A percentile compares a stretch with the other conserved stretches of the same genome.
phyloP scores from a whole-genome alignment of 2,329 filamentous ascomycete species.

The Talaromyces islandicus region DNA sequence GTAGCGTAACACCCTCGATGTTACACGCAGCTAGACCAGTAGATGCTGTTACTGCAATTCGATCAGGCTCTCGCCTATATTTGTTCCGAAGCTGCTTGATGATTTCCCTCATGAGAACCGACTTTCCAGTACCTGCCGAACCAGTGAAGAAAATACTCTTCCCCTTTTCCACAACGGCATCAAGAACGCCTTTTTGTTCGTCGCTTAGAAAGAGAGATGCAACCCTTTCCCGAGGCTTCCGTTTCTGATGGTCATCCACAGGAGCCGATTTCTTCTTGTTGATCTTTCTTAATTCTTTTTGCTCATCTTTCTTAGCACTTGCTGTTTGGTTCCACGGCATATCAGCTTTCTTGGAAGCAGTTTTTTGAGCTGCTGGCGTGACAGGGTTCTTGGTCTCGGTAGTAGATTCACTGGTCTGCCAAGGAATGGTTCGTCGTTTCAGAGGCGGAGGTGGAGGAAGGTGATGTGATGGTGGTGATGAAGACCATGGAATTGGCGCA shows the following conservation, averaged over 20 bases:
- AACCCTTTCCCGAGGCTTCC: conserved; percentile 29
- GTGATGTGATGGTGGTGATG: conserved; percentile 44
- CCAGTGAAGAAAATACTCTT: conserved; percentile 98
- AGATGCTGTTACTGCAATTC: conserved; percentile 88
- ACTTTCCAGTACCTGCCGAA: conserved; percentile 94
- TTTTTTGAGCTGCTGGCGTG: conserved; percentile 41
- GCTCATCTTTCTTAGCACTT: conserved; percentile 70
- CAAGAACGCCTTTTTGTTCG: conserved; percentile 78
- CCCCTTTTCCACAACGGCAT: conserved; percentile 70
- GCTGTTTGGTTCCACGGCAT: conserved; percentile 67
- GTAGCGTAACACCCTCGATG: conserved; percentile 88
- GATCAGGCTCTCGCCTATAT: conserved; percentile 68
- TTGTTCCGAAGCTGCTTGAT: conserved; percentile 76
- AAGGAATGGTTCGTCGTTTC: conserved; percentile 65
- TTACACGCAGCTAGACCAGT: conserved; percentile 96
- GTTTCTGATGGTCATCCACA: conserved; percentile 35
- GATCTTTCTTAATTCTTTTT: conserved; percentile 64
- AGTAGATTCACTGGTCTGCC: conserved; percentile 33
- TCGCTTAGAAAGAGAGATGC: conserved; percentile 67
- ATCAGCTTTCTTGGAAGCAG: conserved; percentile 36
- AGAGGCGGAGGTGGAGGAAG: conserved; percentile 20
- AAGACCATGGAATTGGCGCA: conserved; percentile 64
- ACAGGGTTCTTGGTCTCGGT: conserved; percentile 22
- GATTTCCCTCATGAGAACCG: conserved; percentile 87
- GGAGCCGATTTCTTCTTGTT: conserved; percentile 45